Conservation (phyloP, 1,139 yeast species). For the Zhuliangozyma blackwelliae region DNA sequence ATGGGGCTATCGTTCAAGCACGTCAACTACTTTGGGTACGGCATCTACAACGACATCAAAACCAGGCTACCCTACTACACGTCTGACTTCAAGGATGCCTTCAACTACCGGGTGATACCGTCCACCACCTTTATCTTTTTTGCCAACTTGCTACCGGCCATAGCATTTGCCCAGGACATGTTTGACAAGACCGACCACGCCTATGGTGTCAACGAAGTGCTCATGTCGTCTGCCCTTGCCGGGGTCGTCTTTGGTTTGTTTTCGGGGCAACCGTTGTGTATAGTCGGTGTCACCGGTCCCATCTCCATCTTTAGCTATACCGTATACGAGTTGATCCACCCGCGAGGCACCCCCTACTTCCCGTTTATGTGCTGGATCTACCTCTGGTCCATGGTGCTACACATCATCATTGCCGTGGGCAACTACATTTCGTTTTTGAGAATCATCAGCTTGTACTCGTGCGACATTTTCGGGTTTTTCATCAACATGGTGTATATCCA, state of each 20-base stretch:
- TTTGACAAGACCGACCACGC: slow-evolving; percentile 81
- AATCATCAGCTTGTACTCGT: slow-evolving; percentile 76
- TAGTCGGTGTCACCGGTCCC: slow-evolving; percentile 98
- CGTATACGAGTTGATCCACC: slow-evolving; percentile 72
- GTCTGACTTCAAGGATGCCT: slow-evolving; percentile 80
- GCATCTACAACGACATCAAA: slow-evolving; percentile 53
- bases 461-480: slow-evolving; percentile 91
- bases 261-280: slow-evolving; percentile 87
- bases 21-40: slow-evolving; percentile 41
- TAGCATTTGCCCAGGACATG: slow-evolving; percentile 97
- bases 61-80: slow-evolving; percentile 61
- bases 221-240: slow-evolving; percentile 79
- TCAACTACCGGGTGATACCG: slow-evolving; percentile 86
- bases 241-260: slow-evolving; percentile 85
- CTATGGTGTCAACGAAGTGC: slow-evolving; percentile 88
- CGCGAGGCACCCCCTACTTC: slow-evolving; percentile 66
- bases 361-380: slow-evolving; percentile 97
- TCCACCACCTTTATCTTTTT: slow-evolving; percentile 78
- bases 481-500: slow-evolving; percentile 87
- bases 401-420: slow-evolving; percentile 63
- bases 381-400: slow-evolving; percentile 86
- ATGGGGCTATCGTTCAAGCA: slow-evolving; percentile 11
- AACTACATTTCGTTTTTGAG: slow-evolving; percentile 69
- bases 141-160: slow-evolving; percentile 87
- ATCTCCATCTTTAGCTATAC: slow-evolving; percentile 88